phyloP scores from a whole-genome alignment of 352 stramenopile genomes.

The Peronosclerospora sorghi region DNA sequence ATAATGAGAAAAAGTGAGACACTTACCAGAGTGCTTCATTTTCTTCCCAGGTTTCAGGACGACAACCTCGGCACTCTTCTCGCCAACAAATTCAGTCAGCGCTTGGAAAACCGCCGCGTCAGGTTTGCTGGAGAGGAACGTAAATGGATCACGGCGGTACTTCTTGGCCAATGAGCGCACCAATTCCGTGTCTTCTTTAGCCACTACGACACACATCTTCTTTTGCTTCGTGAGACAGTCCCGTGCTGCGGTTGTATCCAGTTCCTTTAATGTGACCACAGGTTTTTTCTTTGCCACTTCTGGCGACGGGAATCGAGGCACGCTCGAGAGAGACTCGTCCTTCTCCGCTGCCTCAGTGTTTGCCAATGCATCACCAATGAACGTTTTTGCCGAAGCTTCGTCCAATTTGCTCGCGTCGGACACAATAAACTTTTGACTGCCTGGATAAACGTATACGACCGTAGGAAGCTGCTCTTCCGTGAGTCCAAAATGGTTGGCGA shows the following conservation, averaged over 20 bases:
- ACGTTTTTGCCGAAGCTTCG: constrained; percentile 42
- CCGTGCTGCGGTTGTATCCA: constrained; percentile 24
- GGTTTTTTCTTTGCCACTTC: constrained; percentile 69
- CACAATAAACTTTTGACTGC: constrained; percentile 34
- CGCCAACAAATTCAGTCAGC: constrained; percentile 25
- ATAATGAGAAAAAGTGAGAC: not conserved
- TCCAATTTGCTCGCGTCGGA: constrained; percentile 25
- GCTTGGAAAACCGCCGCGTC: constrained; percentile 27
- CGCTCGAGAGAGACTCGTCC: constrained; percentile 17
- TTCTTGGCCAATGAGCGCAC: constrained; percentile 58
- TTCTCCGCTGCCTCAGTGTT: constrained; percentile 21
- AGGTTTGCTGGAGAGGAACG: constrained; percentile 36
- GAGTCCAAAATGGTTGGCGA: constrained; percentile 54
- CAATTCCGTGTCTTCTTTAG: constrained; percentile 23
- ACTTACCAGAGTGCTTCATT: constrained; percentile 53
- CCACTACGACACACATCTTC: constrained; percentile 70
- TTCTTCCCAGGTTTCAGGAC: constrained; percentile 52
- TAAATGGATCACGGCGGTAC: constrained; percentile 58
- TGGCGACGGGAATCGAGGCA: constrained; percentile 54
- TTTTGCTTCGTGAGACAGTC: constrained; percentile 35
- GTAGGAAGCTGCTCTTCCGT: constrained; percentile 37
- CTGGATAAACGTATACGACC: constrained; percentile 47
- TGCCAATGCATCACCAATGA: constrained; percentile 36
- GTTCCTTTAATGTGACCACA: constrained; percentile 27
- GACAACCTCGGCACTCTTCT: constrained; percentile 23